Evolutionary conservation across 1,284 basidiomycete species (phyloP).

Genomic region (Trametes sp.): DNA sequence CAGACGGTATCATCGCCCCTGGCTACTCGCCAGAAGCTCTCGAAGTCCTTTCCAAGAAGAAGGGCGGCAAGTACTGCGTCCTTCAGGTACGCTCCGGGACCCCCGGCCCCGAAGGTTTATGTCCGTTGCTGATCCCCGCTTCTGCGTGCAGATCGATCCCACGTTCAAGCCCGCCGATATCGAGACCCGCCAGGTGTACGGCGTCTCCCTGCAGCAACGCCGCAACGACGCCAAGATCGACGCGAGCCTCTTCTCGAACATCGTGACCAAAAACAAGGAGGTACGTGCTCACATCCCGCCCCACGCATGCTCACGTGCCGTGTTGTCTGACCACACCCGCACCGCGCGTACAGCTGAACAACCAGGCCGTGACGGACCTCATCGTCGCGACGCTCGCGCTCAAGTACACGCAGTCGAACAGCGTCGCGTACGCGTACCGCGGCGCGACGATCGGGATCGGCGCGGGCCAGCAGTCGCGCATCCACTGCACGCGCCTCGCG

Average conservation of each 20-base stretch:
- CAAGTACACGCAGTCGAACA: constrained; percentile 99
- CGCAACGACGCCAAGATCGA: constrained; percentile 94
- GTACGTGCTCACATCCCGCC: constrained; percentile 43
- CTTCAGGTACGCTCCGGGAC: constrained; percentile 67
- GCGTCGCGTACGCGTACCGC: constrained; percentile 94
- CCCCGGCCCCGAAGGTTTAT: neutral
- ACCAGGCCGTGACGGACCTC: constrained; percentile 81
- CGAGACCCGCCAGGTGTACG: constrained; percentile 97
- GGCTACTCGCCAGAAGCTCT: constrained; percentile 91
- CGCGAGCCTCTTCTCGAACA: constrained; percentile 82
- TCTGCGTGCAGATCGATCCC: constrained; percentile 78
- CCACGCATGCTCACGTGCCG: neutral
- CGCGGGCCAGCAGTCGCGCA: constrained; percentile 98
- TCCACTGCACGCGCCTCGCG: constrained; percentile 98
- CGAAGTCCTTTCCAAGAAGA: constrained; percentile 95
- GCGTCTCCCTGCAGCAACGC: constrained; percentile 90
- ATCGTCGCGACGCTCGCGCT: constrained; percentile 96
- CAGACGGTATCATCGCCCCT: constrained; percentile 97
- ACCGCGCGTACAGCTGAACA: constrained; percentile 65
- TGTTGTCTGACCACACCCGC: neutral
- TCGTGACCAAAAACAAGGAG: constrained; percentile 90
- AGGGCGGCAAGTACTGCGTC: constrained; percentile 98
- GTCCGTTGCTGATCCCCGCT: neutral
- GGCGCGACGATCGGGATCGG: constrained; percentile 96
- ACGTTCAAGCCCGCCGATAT: constrained; percentile 76